Evolutionary conservation across 306 rosid species (phyloP), one percentile per base, ranked within the genome.

Genomic region (Acacia confusa): DNA sequence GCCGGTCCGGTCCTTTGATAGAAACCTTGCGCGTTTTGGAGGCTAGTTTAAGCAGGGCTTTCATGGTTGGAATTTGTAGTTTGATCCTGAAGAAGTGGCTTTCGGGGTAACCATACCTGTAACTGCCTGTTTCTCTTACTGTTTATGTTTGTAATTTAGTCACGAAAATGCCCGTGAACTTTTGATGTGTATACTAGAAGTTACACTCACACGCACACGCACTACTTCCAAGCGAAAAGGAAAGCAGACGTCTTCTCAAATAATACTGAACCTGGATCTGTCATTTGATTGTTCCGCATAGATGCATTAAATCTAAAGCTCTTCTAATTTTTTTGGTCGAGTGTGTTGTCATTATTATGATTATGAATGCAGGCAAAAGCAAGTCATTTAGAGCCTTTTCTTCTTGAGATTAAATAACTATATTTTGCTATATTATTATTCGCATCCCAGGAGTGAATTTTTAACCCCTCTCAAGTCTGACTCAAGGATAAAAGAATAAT

Each of bases 61-160:
- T 70, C 74, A 47, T 60, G 72, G 50, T 82, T 61, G 48, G 83
- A 16, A 77, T 58, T 69, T 47, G 72, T 50, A 7, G 69, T 55
- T 79, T 78, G 61, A 38, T 53, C 71, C 44, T 43, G 5, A 30
- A 38, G 44, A 68, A 70, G 30, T 9, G 20, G 10, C 47, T 67
- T 55, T 0, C 14, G 63, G 63, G 27, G 63, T 20, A n/a, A 68
- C 22, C 43, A 9, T 53, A 77, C 22, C 45, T 47, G 7, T 16
- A 2, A 28, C 22, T 34, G 15, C 78, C 28, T 32, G 20, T 47
- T 50, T 19, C 77, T 52, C 45, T 10, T 73, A 2, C 25, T 6
- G 20, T n/a, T 53, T 32, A 0, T 34, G 10, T 74, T 6, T 52
- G 20, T 50, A 4, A 0, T 40, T 53, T 73, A 20, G 9, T 60